Evolutionary conservation across 345 rosid species (phyloP), one percentile per base, ranked within the genome.

Genomic region (Lepidium didymum): DNA sequence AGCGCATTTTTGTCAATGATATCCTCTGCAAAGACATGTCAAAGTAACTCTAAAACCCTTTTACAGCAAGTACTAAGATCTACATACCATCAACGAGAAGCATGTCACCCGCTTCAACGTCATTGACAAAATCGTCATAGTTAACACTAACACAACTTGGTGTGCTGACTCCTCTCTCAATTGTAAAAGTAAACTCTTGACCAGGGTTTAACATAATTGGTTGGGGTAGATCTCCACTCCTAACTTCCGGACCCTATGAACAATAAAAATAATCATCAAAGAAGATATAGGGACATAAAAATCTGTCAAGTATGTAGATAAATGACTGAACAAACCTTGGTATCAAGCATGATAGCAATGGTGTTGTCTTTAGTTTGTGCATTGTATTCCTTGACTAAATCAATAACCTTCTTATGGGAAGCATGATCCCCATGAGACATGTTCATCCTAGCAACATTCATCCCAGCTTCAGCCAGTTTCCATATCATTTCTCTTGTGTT

Each of bases 381-480:
- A 80, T 94, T 94, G 78, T 91, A 91, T 45, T 94, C 97, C 73
- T 94, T 94, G n/a, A 94, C 97, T 79, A 94, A 80, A 80, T 94
- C 96, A 71, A 94, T 94, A 60, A 91, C 97, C 79, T 91, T 87
- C 84, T 91, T 84, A 75, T 94, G 99, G 15, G 99, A 94, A 23
- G 96, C 88, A 64, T 94, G 99, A 76, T 94, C 99, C 25, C 99
- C 99, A 44, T 91, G 99, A 68, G 99, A 94, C 99, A 94, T 91
- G 75, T 94, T 94, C 87, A 94, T 4, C 57, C 99, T 81, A 61
- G 99, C 96, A 72, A 91, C 97, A 64, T 94, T 94, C 99, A 94
- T 94, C 51, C 97, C 99, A 51, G 95, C 87, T 80, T 94, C 99
- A 23, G 99, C 99, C 68, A 94, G 76, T 78, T 89, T 91, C 99